Conservation (phyloP, 257 asterid species). For the Nicotiana noctiflora region DNA sequence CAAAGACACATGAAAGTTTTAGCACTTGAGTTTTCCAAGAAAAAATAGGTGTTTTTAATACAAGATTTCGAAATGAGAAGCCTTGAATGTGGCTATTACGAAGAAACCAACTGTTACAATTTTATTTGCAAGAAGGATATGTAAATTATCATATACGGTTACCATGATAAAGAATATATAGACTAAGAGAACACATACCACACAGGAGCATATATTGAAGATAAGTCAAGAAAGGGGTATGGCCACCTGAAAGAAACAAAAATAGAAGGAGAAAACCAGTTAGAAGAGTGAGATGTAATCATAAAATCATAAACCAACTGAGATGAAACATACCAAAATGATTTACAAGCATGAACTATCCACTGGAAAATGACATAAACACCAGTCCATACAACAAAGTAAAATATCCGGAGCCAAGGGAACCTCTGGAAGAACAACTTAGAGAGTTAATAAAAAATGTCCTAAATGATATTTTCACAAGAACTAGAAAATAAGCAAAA, state of each 20-base stretch:
- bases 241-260: conserved; percentile 77
- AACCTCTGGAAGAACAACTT: conserved; percentile 46
- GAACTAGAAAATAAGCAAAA: background rate
- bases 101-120: background rate
- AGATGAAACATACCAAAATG: conserved; percentile 44
- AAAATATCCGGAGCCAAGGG: conserved; percentile 76
- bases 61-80: background rate
- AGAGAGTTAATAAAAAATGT: background rate
- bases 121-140: background rate
- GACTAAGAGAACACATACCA: conserved; percentile 44
- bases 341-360: conserved; percentile 58
- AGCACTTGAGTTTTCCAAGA: background rate
- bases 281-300: background rate
- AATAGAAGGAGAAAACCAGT: conserved; percentile 9
- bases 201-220: conserved; percentile 41
- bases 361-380: conserved; percentile 81
- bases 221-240: conserved; percentile 84
- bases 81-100: background rate
- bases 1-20: background rate
- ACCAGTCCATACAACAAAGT: conserved; percentile 68
- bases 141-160: background rate
- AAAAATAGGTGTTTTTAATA: background rate
- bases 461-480: conserved; percentile 6
- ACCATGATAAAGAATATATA: background rate
- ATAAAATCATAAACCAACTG: background rate